These are phyloP conservation scores for Pythium rishiriense DNA, from an alignment of 352 stramenopile genomes.

Conservation along the genomic window DNA sequence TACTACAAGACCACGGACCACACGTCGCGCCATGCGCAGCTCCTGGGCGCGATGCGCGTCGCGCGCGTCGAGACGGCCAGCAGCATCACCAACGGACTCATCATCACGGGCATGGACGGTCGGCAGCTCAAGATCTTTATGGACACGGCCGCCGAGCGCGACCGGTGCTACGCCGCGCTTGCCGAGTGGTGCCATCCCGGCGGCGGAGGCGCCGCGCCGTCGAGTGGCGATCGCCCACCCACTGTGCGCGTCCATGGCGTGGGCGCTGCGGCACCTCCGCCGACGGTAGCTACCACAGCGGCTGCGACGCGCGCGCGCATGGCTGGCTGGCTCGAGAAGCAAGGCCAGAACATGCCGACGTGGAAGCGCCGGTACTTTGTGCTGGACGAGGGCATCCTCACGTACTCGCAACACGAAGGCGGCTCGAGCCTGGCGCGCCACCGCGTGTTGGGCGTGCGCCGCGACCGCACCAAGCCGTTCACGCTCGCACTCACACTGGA, in stretches of 20 bases:
- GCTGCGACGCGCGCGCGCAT: slow-evolving; percentile 1
- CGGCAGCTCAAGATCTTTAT: slow-evolving; percentile 82
- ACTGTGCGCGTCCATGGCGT: not conserved
- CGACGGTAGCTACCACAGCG: not conserved
- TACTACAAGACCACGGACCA: slow-evolving; percentile 70
- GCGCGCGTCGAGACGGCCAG: slow-evolving; percentile 58
- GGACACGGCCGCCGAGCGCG: slow-evolving; percentile 65
- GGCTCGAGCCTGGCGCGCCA: slow-evolving; percentile 47
- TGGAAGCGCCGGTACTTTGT: slow-evolving; percentile 83
- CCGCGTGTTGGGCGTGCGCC: slow-evolving; percentile 53
- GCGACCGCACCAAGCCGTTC: slow-evolving; percentile 57
- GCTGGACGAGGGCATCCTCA: slow-evolving; percentile 56
- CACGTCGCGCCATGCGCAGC: slow-evolving; percentile 51
- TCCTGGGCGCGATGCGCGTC: slow-evolving; percentile 70
- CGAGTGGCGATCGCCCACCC: too few species aligned
- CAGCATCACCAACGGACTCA: slow-evolving; percentile 75
- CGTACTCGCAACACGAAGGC: slow-evolving; percentile 60
- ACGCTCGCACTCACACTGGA: slow-evolving; percentile 68
- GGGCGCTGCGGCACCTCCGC: not conserved
- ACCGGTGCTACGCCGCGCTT: slow-evolving; percentile 75
- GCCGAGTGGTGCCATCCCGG: slow-evolving; percentile 27
- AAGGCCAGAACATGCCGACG: slow-evolving; percentile 61
- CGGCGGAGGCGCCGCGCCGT: not conserved
- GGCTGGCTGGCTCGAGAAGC: slow-evolving; percentile 68
- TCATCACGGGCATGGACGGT: slow-evolving; percentile 62